phyloP scores from a whole-genome alignment of 345 rosid genomes.

The Eucalyptus marginata region DNA sequence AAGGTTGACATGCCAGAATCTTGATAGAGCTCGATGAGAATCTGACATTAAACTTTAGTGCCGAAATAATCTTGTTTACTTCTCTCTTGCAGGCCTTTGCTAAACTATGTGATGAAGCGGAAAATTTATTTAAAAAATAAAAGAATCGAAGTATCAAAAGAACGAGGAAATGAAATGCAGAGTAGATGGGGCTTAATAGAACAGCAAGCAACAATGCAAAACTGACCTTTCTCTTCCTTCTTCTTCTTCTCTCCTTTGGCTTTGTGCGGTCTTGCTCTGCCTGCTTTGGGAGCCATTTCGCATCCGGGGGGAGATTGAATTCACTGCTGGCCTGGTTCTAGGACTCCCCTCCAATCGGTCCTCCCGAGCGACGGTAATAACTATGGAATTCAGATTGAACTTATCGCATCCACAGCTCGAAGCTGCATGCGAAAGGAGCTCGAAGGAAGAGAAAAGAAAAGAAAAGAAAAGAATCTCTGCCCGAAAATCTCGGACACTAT shows the following conservation, averaged over 20 bases:
- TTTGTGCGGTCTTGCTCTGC: slow-evolving; percentile 66
- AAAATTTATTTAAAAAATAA: neutral
- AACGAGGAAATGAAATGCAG: neutral
- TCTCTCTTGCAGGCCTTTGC: neutral
- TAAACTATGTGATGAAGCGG: neutral
- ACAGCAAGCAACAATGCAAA: neutral
- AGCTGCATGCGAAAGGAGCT: neutral
- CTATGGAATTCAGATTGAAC: neutral
- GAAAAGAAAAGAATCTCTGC: neutral
- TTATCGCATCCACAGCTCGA: neutral
- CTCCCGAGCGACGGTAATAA: neutral
- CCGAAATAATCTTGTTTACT: neutral
- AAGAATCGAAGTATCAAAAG: neutral
- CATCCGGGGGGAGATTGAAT: neutral
- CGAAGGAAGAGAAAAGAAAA: neutral
- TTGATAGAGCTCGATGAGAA: neutral
- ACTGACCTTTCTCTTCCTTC: slow-evolving; percentile 80
- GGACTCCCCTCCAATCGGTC: neutral
- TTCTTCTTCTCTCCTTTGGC: slow-evolving; percentile 78
- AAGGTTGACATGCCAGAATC: neutral
- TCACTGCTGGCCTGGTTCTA: neutral
- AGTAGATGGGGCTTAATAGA: neutral
- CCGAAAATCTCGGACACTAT: neutral
- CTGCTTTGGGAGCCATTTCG: slow-evolving; percentile 82
- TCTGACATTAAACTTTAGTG: neutral